A percentile compares a stretch with the other conserved stretches of the same genome.
Conservation (phyloP, 169 alveolate species). For the Babesia bigemina region DNA sequence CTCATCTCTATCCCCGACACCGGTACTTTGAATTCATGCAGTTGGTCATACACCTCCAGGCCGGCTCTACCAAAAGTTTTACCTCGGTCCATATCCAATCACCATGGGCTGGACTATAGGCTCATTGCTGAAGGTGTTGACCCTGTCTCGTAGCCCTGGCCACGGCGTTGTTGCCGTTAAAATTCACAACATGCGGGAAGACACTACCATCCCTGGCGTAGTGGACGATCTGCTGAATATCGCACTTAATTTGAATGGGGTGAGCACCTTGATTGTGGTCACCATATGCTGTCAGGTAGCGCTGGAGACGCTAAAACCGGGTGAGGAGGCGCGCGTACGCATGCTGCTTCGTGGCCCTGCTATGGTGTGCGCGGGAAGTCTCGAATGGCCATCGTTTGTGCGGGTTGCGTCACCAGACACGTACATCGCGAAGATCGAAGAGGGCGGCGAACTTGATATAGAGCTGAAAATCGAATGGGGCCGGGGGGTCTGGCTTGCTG, state of each 20-base stretch:
- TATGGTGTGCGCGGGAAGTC: constrained; percentile 78
- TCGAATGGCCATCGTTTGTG: constrained; percentile 79
- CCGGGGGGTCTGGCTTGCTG: constrained; percentile 79
- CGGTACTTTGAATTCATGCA: background rate
- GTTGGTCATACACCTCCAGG: constrained; percentile 60
- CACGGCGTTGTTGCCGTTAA: constrained; percentile 82
- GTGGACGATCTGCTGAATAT: constrained; percentile 80
- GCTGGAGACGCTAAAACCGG: constrained; percentile 62
- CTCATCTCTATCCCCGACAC: constrained; percentile 40
- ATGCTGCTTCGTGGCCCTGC: constrained; percentile 77
- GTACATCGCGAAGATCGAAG: constrained; percentile 76
- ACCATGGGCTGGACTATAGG: constrained; percentile 86
- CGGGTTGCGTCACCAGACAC: constrained; percentile 72
- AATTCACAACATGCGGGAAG: constrained; percentile 77
- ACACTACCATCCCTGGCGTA: constrained; percentile 69
- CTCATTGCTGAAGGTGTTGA: constrained; percentile 75
- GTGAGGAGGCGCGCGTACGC: constrained; percentile 72
- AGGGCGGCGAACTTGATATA: constrained; percentile 75
- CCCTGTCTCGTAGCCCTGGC: constrained; percentile 81
- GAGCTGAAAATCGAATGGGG: constrained; percentile 85
- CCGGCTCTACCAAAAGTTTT: constrained; percentile 79
- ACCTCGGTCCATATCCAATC: constrained; percentile 81
- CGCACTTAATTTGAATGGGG: constrained; percentile 78
- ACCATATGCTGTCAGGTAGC: constrained; percentile 57
- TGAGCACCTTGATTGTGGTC: constrained; percentile 33